Evolutionary conservation across 78 protist species (phyloP), one percentile per base, ranked within the genome.

Genomic region (slime mould (Dictyostelium discoideum)): DNA sequence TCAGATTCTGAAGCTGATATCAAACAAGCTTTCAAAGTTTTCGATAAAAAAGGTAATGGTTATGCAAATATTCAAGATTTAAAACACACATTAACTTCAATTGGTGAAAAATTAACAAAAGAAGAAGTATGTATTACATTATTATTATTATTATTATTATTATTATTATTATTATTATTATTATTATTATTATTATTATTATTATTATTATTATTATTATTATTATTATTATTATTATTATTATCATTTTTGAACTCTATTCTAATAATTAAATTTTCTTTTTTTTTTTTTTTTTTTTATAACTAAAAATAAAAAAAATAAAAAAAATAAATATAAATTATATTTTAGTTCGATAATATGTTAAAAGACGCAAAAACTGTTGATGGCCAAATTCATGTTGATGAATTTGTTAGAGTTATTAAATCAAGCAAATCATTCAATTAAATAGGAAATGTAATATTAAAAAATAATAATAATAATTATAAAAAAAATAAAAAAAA

Each of bases 31-130:
- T 90, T 97, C 87, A 86, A 84, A 24, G 96, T 97, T 10, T 98
- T 98, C 44, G 99, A 98, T 92, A 94, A 96, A 81, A 98, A 98
- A 69, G 97, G 97, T 40, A 97, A 96, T 85, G 99, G 99, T 54
- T 90, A 93, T 37, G 96, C 95, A 2, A 63, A 72, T 29, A 54
- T 90, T 50, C 65, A 50, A 20, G 97, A 93, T 50, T 63, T 97
- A 10, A 84, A 78, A 40, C 94, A 94, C 48, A 97, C 98, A 11
- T 86, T 98, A n/a, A 94, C 98, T 3, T 40, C 93, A 39, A 85
- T 98, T 29, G 99, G 99, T 40, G 98, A 98, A 93, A 78, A 85
- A 74, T 96, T 98, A 26, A 92, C 97, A 72, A 90, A 87, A 57
- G 96, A 96, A 46, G 98, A 98, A 79, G 97, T 97, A 78, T 78